Percentiles rank a stretch among this genome's conserved stretches.
phyloP scores from a whole-genome alignment of 768 basidiomycete genomes.

The Tricholoma matsutake region DNA sequence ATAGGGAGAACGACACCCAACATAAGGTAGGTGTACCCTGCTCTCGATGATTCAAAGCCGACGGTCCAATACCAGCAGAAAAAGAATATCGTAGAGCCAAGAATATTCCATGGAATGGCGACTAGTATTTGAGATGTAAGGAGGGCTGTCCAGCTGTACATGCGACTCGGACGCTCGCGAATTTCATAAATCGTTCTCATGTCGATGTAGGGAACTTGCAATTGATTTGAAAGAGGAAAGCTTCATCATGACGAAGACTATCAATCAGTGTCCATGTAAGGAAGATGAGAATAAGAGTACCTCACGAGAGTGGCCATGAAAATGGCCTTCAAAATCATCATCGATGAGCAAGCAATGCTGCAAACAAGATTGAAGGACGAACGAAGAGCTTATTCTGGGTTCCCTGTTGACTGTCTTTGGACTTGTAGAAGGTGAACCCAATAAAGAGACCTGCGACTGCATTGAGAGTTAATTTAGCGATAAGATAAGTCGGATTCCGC shows the following conservation, averaged over 20 bases:
- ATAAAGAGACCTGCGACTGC: constrained; percentile 54
- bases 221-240: constrained; percentile 58
- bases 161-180: constrained; percentile 62
- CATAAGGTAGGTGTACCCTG: constrained; percentile 58
- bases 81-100: constrained; percentile 57
- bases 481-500: constrained; percentile 59
- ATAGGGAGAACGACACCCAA: constrained; percentile 52
- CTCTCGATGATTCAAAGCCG: constrained; percentile 50
- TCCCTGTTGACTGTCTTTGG: constrained; percentile 51
- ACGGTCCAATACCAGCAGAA: constrained; percentile 74
- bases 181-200: constrained; percentile 63
- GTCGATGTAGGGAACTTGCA: constrained; percentile 58
- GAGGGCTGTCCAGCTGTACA: constrained; percentile 64
- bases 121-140: constrained; percentile 52
- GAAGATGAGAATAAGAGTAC: constrained; percentile 8
- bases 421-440: constrained; percentile 62
- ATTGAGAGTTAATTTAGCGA: constrained; percentile 57
- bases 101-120: constrained; percentile 61
- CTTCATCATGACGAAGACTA: constrained; percentile 12
- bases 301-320: constrained; percentile 53
- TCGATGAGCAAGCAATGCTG: constrained; percentile 7
- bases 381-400: constrained; percentile 68
- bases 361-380: constrained; percentile 21
- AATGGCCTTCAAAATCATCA: constrained; percentile 34
- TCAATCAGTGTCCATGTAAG: neutral